Evolutionary conservation across 2,329 filamentous ascomycete genomes (phyloP).

Genomic region (Penicillium hesseltinei): DNA sequence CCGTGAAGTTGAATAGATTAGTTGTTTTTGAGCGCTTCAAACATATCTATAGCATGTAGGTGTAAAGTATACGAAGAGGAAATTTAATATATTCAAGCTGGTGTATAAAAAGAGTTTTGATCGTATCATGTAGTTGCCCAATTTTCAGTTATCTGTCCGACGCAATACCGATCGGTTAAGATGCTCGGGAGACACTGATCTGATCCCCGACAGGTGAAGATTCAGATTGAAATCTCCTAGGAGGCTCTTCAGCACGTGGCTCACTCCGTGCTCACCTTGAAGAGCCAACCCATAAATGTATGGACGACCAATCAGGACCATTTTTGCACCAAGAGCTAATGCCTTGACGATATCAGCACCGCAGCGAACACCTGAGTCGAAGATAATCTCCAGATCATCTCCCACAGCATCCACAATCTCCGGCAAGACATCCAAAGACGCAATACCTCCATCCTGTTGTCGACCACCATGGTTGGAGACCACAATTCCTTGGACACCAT

Average conservation of each 20-base stretch:
- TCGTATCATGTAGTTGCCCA: background rate
- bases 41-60: background rate
- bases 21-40: background rate
- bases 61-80: background rate
- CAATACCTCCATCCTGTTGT: slow-evolving; percentile 48
- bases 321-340: slow-evolving; percentile 52
- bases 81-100: background rate
- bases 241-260: slow-evolving; percentile 44
- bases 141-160: background rate
- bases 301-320: slow-evolving; percentile 52
- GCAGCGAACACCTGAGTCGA: slow-evolving; percentile 47
- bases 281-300: slow-evolving; percentile 58
- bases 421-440: slow-evolving; percentile 50
- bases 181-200: background rate
- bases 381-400: slow-evolving; percentile 41
- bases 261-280: slow-evolving; percentile 53
- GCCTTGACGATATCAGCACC: slow-evolving; percentile 52
- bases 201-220: background rate
- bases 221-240: slow-evolving; percentile 21
- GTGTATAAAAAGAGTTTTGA: too few species aligned
- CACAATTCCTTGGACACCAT: slow-evolving; percentile 48
- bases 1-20: background rate
- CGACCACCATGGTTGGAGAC: slow-evolving; percentile 53
- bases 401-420: slow-evolving; percentile 51
- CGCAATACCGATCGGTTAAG: background rate